Evolutionary conservation across 176 grass and related monocot genomes (phyloP).

Genomic region (Dactylis glomerata): DNA sequence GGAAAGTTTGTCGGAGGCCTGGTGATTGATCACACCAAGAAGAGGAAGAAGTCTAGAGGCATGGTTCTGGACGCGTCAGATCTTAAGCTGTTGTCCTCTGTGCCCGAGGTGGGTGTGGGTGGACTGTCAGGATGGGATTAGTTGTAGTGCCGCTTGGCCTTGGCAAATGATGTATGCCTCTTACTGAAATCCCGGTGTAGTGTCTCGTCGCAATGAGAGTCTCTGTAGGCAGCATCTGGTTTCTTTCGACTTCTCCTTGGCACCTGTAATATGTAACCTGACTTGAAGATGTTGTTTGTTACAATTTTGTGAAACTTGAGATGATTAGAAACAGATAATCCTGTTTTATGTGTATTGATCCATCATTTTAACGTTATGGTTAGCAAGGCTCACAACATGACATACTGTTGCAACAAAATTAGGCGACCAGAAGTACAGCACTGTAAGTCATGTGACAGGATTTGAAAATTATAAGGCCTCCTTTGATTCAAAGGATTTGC

Average conservation of each 20-base stretch:
- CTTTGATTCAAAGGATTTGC: no score
- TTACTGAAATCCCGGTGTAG: neutral
- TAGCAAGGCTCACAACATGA: neutral
- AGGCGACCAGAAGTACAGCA: neutral
- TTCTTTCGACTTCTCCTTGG: neutral
- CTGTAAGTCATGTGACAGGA: no score
- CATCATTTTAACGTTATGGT: neutral
- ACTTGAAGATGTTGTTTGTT: neutral
- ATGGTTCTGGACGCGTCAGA: slow-evolving; percentile 23
- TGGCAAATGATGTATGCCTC: neutral
- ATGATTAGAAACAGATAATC: neutral
- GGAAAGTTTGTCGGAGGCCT: slow-evolving; percentile 39
- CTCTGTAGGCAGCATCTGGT: neutral
- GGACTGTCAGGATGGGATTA: slow-evolving; percentile 69
- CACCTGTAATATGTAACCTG: neutral
- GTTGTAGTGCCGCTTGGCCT: neutral
- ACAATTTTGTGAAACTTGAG: neutral
- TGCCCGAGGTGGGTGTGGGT: slow-evolving; percentile 53
- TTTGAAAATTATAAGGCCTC: no score
- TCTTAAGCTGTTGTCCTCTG: slow-evolving; percentile 45
- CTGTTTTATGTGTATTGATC: no score
- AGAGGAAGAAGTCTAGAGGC: slow-evolving; percentile 52
- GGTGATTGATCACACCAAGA: slow-evolving; percentile 78
- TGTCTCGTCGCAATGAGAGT: neutral
- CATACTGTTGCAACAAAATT: neutral